Evolutionary conservation across 2,329 filamentous ascomycete species (phyloP).

Genomic region (Talaromyces albobiverticillius): DNA sequence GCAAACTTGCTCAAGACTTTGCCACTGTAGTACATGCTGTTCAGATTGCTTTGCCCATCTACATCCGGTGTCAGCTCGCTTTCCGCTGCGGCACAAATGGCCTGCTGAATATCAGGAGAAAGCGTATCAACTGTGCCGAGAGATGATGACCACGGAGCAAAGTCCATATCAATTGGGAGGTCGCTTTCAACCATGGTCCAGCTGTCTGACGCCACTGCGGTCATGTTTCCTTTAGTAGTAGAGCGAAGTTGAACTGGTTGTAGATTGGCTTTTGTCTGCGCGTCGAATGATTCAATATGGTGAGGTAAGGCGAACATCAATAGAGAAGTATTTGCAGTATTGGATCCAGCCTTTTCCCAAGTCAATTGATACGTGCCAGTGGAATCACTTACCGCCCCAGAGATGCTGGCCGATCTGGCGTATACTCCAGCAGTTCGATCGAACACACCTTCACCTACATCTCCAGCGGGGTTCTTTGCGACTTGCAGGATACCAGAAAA

Average conservation of each 20-base stretch:
- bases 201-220: constrained; percentile 65
- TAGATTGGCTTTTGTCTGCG: constrained; percentile 47
- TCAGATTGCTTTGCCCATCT: constrained; percentile 65
- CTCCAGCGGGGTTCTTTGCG: constrained; percentile 65
- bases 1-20: constrained; percentile 81
- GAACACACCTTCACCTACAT: constrained; percentile 63
- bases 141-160: constrained; percentile 70
- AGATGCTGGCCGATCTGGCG: constrained; percentile 61
- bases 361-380: constrained; percentile 69
- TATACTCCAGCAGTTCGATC: constrained; percentile 77
- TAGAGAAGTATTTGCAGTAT: constrained; percentile 53
- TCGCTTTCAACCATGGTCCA: constrained; percentile 76
- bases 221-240: constrained; percentile 79
- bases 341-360: constrained; percentile 69
- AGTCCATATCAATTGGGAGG: constrained; percentile 72
- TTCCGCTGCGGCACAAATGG: constrained; percentile 62
- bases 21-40: constrained; percentile 92
- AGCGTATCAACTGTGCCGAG: constrained; percentile 37
- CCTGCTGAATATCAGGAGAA: constrained; percentile 51
- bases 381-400: constrained; percentile 56
- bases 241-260: constrained; percentile 65
- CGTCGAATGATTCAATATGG: constrained; percentile 73
- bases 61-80: constrained; percentile 76
- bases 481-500: constrained; percentile 82
- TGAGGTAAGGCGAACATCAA: constrained; percentile 89